A percentile compares a stretch with the other conserved stretches of the same genome.
These are phyloP conservation scores for Nemania abortiva DNA, from an alignment of 2,329 filamentous ascomycete species.

Conservation along the genomic window DNA sequence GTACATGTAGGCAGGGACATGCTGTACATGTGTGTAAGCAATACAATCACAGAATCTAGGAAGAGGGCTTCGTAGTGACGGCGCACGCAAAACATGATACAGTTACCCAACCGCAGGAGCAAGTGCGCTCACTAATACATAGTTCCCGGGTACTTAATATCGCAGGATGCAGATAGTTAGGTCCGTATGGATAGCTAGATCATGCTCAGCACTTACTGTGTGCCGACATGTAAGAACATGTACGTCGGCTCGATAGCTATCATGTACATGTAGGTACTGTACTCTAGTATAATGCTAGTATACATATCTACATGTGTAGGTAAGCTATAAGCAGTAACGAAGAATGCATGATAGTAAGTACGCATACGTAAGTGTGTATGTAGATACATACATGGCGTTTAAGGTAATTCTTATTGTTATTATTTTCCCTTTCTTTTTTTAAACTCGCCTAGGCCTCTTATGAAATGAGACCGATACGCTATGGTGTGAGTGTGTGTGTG, in stretches of 20 bases:
- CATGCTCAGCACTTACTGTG: neutral
- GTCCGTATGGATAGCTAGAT: too few species aligned
- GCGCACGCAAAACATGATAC: neutral
- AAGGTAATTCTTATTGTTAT: too few species aligned
- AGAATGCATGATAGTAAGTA: neutral
- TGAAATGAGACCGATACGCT: neutral
- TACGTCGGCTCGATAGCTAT: neutral
- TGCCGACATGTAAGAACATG: neutral
- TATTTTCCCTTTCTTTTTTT: too few species aligned
- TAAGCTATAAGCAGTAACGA: slow-evolving; percentile 1
- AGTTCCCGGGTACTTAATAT: too few species aligned
- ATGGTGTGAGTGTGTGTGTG: too few species aligned
- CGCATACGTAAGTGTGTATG: neutral
- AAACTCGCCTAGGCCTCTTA: neutral
- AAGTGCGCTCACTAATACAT: neutral
- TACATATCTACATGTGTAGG: neutral
- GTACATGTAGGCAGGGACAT: slow-evolving; percentile 7
- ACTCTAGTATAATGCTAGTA: neutral
- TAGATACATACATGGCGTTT: too few species aligned
- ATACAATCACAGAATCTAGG: neutral
- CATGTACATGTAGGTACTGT: neutral
- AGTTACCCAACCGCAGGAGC: neutral
- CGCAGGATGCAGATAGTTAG: too few species aligned
- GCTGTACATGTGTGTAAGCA: neutral
- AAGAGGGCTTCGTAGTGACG: neutral